Base-by-base conservation (phyloP, 2,329 filamentous ascomycete genomes). In the Xylariaceae sp. region DNA sequence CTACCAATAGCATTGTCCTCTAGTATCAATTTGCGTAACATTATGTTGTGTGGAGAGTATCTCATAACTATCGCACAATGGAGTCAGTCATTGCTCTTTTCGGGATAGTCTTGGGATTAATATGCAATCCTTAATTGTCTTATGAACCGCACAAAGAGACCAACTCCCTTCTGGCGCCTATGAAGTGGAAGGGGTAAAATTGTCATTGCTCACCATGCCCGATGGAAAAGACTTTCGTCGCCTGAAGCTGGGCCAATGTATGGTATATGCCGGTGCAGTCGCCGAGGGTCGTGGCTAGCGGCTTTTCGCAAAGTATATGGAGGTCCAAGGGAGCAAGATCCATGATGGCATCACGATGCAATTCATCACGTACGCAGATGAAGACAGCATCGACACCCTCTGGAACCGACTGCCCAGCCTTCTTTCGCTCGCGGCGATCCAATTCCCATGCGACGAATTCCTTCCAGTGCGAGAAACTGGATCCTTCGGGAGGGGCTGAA, bases 271-370 rank as follows among this genome's bases (percentile, higher is more conserved):
- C 77, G 34, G 96, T 74, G 66, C 91, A 97, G 62, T 94, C 90
- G 16, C 78, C 70, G 28, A 97, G 74, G 0, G 82, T 87, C 18
- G 90, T 90, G 0, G 91, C 90, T 48, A 99, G 74, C 2, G 94
- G 94, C 73, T 99, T 99, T 76, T 99, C 94, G 68, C 91, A 95
- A 78, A 97, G 89, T 58, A 97, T 84, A 69, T 97, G 91, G 44
- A 97, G 73, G 2, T 81, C 66, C 75, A 86, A 72, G 12, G 81
- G 81, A 1, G 88, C 86, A 47, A 96, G 77, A 1, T 83, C 88
- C 41, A 86, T 78, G 18, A 96, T 81, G 44, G 93, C 90, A 50
- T 91, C 86, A 45, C 84, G 84, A 70, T 99, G 94, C 73, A 89
- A 86, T 71, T 96, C 89, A 69, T 99, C 94, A 10, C 93, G 78